Base-by-base conservation (phyloP, 1,139 yeast genomes). In the Sugiyamaella japonica region DNA sequence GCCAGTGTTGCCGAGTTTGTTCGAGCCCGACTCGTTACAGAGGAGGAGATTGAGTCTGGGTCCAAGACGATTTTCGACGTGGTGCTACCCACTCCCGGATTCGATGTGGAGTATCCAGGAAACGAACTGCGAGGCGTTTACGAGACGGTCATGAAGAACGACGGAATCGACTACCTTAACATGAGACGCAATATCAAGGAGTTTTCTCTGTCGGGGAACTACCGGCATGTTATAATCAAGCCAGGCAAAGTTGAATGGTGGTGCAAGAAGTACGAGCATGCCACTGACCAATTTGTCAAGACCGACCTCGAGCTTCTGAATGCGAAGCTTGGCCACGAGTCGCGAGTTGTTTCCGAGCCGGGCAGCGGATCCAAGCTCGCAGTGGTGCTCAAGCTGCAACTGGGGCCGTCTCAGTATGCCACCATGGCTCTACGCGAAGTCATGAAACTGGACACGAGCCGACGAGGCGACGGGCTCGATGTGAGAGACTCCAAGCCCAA, bases 361-460 rank as follows among this genome's bases (percentile, higher is more conserved):
- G 70, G 66, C 6, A 71, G 66, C 10, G 86, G 84, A 28, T 71
- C 72, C 3, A 84, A 81, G 58, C 75, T 78, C 1, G 97, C 97
- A 0, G 84, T 91, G 9, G 78, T 91, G 9, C 71, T 95, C 58
- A 84, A 80, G 62, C 78, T 95, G 78, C 87, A 85, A 67, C 76
- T 95, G 56, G 95, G 90, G 1, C 84, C 88, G 7, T 86, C 97
- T 47, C 85, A 95, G 5, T 95, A 95, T 70, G 99, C 99, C 1
- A 95, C 99, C 0, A 95, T 95, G 99, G 96, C 97, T 0, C 74
- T 95, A 54, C 80, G 99, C 65, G 99, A 93, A 68, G 82, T 86
- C 54, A 86, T 89, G 95, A 86, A 86, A 69, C 76, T 83, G 25
- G 96, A 89, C 59, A 86, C 95, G 2, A 79, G 89, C 40, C 81